Base-by-base conservation (phyloP, 768 basidiomycete genomes). In the Thelephora aurantiotincta region DNA sequence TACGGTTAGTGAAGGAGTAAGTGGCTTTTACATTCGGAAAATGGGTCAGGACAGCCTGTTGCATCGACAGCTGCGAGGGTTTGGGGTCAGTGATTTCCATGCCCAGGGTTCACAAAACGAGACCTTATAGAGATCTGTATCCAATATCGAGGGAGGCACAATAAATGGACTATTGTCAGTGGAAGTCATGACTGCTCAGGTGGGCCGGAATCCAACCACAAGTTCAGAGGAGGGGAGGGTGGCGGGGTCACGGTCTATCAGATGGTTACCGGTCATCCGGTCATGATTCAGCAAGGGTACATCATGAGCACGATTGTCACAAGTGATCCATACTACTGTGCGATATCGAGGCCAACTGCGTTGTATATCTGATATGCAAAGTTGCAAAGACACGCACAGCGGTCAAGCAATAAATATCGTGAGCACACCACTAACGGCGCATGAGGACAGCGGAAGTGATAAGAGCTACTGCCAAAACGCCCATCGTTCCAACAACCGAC, bases 71-170 rank as follows among this genome's bases (percentile, higher is more conserved):
- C 89, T 94, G 49, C 48, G 14, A 36, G 33, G 2, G 6, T 12
- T 3, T 13, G 3, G 35, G 5, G 4, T n/a, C 19, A 30, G 13
- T 11, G 20, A 6, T 18, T 6, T 43, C 5, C 13, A 19, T 38
- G 38, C 14, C 30, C 26, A 34, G 33, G 11, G 50, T 33, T 50
- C 38, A 26, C 12, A 16, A 37, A 46, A n/a, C 22, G 16, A 26
- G 30, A 82, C 90, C 75, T 94, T 98, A 77, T 97, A 97, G 26
- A 94, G 65, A 63, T 97, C 94, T 0, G 91, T 92, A 62, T 97
- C 94, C 41, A 97, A 72, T 45, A 97, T 68, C 13, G 89, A 92
- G 23, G 54, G 51, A 0, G 63, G 64, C 2, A 58, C 22, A 14
- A 61, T 48, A 13, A 54, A 42, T 30, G 26, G 26, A 30, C 26